These are phyloP conservation scores for Trametes punicea DNA, from an alignment of 768 basidiomycete species.

Conservation along the genomic window DNA sequence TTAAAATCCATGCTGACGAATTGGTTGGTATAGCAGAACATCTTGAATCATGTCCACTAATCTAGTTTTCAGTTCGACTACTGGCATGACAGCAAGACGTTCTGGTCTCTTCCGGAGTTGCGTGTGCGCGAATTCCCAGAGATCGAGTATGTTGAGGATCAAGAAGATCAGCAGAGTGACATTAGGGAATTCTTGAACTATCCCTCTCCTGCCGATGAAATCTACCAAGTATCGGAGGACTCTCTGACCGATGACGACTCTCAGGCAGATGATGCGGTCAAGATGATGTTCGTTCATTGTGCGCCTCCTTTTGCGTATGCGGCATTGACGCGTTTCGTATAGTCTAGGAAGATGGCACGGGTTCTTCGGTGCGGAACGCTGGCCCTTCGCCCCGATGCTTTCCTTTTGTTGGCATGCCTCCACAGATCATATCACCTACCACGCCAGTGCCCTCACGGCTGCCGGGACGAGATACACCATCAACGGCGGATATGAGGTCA, in stretches of 20 bases:
- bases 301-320: neutral
- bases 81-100: constrained; percentile 5
- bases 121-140: neutral
- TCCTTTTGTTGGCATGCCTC: constrained; percentile 14
- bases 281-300: neutral
- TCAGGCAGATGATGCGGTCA: constrained; percentile 7
- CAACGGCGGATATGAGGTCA: constrained; percentile 17
- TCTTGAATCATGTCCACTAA: neutral
- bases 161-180: constrained; percentile 24
- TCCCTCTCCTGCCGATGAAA: constrained; percentile 10
- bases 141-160: constrained; percentile 23
- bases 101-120: constrained; percentile 4
- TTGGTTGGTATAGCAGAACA: constrained; percentile 19
- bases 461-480: constrained; percentile 20
- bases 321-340: neutral
- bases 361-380: constrained; percentile 13
- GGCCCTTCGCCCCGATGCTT: neutral
- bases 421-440: constrained; percentile 13
- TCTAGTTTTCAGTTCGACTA: constrained; percentile 11
- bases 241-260: constrained; percentile 22
- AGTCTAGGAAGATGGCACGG: constrained; percentile 29
- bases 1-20: constrained; percentile 29
- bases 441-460: constrained; percentile 9
- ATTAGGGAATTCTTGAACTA: constrained; percentile 24
- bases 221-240: constrained; percentile 15